A percentile compares a stretch with the other conserved stretches of the same genome.
Conservation (phyloP, 257 asterid genomes). For the Craterostigma plantagineum region DNA sequence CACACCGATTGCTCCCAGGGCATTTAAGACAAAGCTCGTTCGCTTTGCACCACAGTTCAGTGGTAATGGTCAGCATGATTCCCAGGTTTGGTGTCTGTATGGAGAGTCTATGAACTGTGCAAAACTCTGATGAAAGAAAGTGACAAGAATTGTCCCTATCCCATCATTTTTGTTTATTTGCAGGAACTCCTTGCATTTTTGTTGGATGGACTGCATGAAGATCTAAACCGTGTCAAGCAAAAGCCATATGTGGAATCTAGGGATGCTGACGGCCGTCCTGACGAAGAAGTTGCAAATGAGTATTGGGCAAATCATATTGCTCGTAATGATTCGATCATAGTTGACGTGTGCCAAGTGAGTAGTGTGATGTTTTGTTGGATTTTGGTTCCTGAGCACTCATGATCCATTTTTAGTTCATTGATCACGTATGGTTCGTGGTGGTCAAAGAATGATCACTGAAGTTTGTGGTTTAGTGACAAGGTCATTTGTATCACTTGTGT, state of each 20-base stretch:
- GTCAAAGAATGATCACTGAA: too few species aligned
- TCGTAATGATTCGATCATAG: slow-evolving; percentile 96
- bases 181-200: slow-evolving; percentile 98
- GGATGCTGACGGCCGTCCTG: slow-evolving; percentile 94
- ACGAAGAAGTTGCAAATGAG: slow-evolving; percentile 97
- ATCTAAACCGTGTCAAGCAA: slow-evolving; percentile 92
- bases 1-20: slow-evolving; percentile 83
- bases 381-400: not conserved
- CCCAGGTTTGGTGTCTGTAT: slow-evolving; percentile 44
- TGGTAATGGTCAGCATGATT: slow-evolving; percentile 97
- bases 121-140: slow-evolving; percentile 9
- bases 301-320: slow-evolving; percentile 99
- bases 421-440: not conserved
- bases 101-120: slow-evolving; percentile 6
- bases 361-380: not conserved
- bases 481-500: too few species aligned
- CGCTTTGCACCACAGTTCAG: slow-evolving; percentile 99
- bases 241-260: slow-evolving; percentile 85
- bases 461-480: too few species aligned
- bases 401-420: not conserved
- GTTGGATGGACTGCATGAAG: slow-evolving; percentile 99
- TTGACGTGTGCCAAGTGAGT: slow-evolving; percentile 98
- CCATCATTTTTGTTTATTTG: slow-evolving; percentile 11
- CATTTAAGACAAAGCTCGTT: slow-evolving; percentile 77
- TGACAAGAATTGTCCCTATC: slow-evolving; percentile 1